Base-by-base conservation (phyloP, 192 early-diverging fungal species). In the Rhizophagus clarus region DNA sequence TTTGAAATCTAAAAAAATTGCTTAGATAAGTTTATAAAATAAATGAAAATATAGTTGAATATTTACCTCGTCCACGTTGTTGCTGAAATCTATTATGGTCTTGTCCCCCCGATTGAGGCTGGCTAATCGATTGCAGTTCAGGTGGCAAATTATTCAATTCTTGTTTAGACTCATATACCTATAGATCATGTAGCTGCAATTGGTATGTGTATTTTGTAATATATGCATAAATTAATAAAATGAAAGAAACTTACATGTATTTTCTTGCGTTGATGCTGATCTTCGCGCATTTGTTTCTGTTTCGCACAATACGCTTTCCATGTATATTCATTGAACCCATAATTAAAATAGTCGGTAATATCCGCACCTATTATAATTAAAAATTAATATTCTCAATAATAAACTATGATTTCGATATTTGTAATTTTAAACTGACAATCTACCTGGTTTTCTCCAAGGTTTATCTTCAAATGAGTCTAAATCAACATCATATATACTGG, bases 321-420 rank as follows among this genome's bases (percentile, higher is more conserved):
- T 29, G 93, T 94, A n/a, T 88, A 84, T 84, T 99, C 97, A 83
- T 94, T 97, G 82, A 99, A 98, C 2, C 98, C 98, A 88, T 96
- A 99, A 88, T 99, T 99, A 87, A 99, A 99, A 86, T 98, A 99
- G 83, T 99, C 98, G 2, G 97, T 98, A 47, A 98, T 90, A 80
- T 99, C 98, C 4, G 97, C 96, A 66, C 93, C 94, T 67, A 85
- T 86, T 83, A 32, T 40, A 42, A 22, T 47, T 12, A n/a, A 17
- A n/a, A 76, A 86, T 9, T 61, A 45, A 45, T 12, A 45, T 45
- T 45, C 42, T 45, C 9, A 11, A 10, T 45, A 45, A 45, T 34
- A 34, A 40, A 0, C 37, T 12, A 0, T 2, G 42, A 12, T 11
- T 45, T 45, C 42, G 1, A 2, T 12, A 45, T 45, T 45, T 45